Conservation (phyloP, 345 rosid species). For the Citrus sp. region DNA sequence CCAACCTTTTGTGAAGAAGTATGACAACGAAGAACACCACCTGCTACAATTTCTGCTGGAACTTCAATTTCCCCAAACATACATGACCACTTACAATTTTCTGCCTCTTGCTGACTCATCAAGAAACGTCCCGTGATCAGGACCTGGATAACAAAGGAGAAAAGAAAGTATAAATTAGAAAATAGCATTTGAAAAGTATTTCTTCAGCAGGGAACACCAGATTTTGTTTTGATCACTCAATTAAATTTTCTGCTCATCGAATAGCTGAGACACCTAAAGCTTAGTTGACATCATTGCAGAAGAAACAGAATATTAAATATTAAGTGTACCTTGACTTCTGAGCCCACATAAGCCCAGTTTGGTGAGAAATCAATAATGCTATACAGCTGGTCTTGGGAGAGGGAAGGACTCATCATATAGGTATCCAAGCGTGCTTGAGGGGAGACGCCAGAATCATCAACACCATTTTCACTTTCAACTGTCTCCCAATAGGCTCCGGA, state of each 20-base stretch:
- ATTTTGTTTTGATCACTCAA: not conserved
- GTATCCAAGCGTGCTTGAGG: conserved; percentile 51
- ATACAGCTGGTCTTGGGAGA: conserved; percentile 81
- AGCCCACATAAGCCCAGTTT: conserved; percentile 66
- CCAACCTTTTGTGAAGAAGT: conserved; percentile 69
- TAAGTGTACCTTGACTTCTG: conserved; percentile 63
- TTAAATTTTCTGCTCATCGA: not conserved
- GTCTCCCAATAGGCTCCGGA: conserved; percentile 62
- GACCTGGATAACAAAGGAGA: conserved; percentile 43
- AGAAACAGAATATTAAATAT: not conserved
- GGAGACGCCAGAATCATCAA: conserved; percentile 42
- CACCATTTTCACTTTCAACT: conserved; percentile 49
- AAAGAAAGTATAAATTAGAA: conserved; percentile 1
- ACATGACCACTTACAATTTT: conserved; percentile 71
- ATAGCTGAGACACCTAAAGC: not conserved
- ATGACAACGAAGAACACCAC: conserved; percentile 74
- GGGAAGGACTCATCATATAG: conserved; percentile 62
- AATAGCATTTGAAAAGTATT: not conserved
- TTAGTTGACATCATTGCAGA: not conserved
- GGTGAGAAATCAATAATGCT: conserved; percentile 85
- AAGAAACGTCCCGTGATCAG: conserved; percentile 31
- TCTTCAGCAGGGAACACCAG: conserved; percentile 8
- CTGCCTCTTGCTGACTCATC: conserved; percentile 55
- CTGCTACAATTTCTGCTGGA: conserved; percentile 65
- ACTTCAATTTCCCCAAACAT: conserved; percentile 99